phyloP scores from a whole-genome alignment of 371 early-diverging fungal genomes.

The Phascolomyces articulosus region DNA sequence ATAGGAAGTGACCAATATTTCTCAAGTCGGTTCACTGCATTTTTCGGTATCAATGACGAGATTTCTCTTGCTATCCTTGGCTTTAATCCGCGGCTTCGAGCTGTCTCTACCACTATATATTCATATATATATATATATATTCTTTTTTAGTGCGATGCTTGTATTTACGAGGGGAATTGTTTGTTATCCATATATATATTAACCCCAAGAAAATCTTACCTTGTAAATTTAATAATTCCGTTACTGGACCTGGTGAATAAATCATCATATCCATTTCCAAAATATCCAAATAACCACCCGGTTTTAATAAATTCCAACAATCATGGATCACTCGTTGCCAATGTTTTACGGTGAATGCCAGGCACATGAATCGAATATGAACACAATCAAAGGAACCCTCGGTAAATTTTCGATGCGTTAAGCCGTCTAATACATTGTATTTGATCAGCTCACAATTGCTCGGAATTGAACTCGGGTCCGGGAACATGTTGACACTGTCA shows the following conservation, averaged over 20 bases:
- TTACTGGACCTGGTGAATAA: constrained; percentile 35
- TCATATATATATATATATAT: too few relatives aligned
- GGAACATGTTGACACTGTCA: constrained; percentile 28
- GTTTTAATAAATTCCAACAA: constrained; percentile 33
- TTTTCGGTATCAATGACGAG: constrained; percentile 19
- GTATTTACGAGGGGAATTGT: too few relatives aligned
- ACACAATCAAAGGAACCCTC: constrained; percentile 25
- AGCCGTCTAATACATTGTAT: constrained; percentile 24
- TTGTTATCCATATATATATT: too few relatives aligned
- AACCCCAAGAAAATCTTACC: constrained; percentile 21
- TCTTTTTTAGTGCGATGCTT: too few relatives aligned
- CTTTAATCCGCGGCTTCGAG: constrained; percentile 24
- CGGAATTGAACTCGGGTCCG: constrained; percentile 25
- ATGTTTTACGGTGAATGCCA: constrained; percentile 29
- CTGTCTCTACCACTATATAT: constrained; percentile 27
- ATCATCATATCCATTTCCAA: constrained; percentile 37
- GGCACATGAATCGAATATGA: constrained; percentile 36
- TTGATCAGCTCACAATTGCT: constrained; percentile 25
- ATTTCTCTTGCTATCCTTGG: constrained; percentile 29
- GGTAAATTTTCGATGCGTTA: constrained; percentile 5
- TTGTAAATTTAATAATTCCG: constrained; percentile 29
- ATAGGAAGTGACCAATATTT: constrained; percentile 34
- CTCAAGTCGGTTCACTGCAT: constrained; percentile 19
- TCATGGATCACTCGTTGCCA: constrained; percentile 24
- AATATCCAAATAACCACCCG: constrained; percentile 29